Evolutionary conservation across 257 asterid species (phyloP).

Genomic region (Solanum pimpinellifolium): DNA sequence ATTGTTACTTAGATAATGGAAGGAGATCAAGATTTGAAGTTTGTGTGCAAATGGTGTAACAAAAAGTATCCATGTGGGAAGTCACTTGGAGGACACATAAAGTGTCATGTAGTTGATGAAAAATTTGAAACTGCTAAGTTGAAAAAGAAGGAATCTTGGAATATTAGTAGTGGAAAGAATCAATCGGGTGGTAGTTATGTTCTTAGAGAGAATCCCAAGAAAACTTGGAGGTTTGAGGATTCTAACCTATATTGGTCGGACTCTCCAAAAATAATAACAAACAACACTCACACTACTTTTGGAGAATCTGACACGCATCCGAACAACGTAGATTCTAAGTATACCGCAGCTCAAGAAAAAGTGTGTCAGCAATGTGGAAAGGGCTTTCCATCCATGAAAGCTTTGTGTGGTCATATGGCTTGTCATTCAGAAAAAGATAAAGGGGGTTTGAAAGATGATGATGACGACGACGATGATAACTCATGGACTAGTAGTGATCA

Average conservation of each 20-base stretch:
- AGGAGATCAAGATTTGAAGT: constrained; percentile 37
- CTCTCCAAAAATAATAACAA: neutral
- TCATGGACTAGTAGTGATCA: constrained; percentile 53
- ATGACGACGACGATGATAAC: neutral
- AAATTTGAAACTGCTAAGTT: constrained; percentile 18
- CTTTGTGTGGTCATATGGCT: constrained; percentile 98
- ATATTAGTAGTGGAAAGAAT: neutral
- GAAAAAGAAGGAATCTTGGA: constrained; percentile 21
- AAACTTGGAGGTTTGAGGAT: constrained; percentile 66
- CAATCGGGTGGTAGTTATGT: constrained; percentile 37
- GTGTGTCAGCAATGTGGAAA: constrained; percentile 92
- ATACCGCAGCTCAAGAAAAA: constrained; percentile 17
- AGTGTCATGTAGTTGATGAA: constrained; percentile 50
- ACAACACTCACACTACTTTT: neutral
- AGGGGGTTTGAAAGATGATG: constrained; percentile 28
- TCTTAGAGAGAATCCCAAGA: constrained; percentile 80
- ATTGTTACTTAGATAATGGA: constrained; percentile 17
- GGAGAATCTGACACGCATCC: neutral
- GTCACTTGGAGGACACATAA: constrained; percentile 83
- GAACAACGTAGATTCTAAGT: neutral
- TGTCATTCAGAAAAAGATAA: constrained; percentile 78
- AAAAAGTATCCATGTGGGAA: constrained; percentile 74
- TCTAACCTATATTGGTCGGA: neutral
- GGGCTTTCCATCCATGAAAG: constrained; percentile 78
- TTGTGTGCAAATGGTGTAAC: constrained; percentile 61